Conservation (phyloP, 78 protist genomes). For the Neovahlkampfia damariscottae region DNA sequence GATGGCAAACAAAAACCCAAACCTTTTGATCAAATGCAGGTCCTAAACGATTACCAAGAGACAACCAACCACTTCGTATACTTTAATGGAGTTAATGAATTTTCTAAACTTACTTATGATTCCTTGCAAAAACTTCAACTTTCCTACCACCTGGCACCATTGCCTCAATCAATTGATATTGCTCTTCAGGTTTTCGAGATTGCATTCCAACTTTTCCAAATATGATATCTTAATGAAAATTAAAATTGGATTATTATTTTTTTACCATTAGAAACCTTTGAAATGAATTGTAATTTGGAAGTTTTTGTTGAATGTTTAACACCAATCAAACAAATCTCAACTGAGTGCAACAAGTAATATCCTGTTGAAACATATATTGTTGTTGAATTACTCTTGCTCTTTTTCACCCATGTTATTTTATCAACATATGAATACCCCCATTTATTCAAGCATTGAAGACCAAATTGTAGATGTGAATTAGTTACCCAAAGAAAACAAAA, state of each 20-base stretch:
- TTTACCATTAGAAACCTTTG: no score
- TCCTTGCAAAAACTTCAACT: slow-evolving; percentile 32
- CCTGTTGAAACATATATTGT: slow-evolving; percentile 6
- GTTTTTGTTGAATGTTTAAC: neutral
- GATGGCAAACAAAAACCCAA: no score
- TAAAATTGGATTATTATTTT: neutral
- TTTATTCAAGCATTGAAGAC: slow-evolving; percentile 6
- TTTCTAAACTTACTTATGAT: no score
- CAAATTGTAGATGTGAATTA: slow-evolving; percentile 4
- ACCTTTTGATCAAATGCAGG: neutral
- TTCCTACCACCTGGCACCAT: slow-evolving; percentile 28
- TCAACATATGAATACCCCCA: slow-evolving; percentile 22
- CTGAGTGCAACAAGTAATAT: slow-evolving; percentile 23
- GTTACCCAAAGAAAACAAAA: slow-evolving; percentile 15
- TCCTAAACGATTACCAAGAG: slow-evolving; percentile 21
- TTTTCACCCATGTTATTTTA: slow-evolving; percentile 25
- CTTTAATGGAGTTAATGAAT: no score
- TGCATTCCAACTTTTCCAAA: neutral
- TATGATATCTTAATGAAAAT: slow-evolving; percentile 15
- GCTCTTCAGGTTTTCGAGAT: slow-evolving; percentile 20
- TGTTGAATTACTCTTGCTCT: neutral
- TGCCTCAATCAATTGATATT: slow-evolving; percentile 21
- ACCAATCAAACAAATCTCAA: slow-evolving; percentile 32
- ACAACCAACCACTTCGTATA: slow-evolving; percentile 28
- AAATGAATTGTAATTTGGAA: neutral